Evolutionary conservation across 495 filamentous ascomycete species (phyloP).

Genomic region (Platismatia glauca): DNA sequence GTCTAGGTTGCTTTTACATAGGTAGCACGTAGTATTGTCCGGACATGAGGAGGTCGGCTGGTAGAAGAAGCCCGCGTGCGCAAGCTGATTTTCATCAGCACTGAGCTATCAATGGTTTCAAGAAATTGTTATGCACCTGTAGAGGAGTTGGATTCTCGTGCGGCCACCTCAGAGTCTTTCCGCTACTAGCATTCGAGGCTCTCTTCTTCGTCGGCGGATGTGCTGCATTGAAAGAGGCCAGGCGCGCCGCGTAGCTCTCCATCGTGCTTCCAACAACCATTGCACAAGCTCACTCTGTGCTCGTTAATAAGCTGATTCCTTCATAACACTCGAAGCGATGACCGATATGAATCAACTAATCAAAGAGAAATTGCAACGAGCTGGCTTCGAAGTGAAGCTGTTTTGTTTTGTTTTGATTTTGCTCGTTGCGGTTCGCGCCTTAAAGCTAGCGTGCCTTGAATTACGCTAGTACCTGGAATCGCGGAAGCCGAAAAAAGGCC

Average conservation of each 20-base stretch:
- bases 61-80: conserved; percentile 84
- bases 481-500: neutral
- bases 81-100: conserved; percentile 50
- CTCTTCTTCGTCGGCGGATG: conserved; percentile 55
- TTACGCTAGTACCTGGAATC: neutral
- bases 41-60: conserved; percentile 60
- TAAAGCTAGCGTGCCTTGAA: neutral
- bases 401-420: conserved; percentile 7
- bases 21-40: conserved; percentile 86
- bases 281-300: neutral
- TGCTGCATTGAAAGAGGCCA: conserved; percentile 61
- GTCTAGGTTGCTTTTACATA: conserved; percentile 68
- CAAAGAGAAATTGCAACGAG: neutral
- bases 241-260: conserved; percentile 60
- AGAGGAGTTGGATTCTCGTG: conserved; percentile 56
- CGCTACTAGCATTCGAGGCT: conserved; percentile 53
- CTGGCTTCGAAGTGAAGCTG: neutral
- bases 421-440: neutral
- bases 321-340: neutral
- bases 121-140: conserved; percentile 42
- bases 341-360: too few species aligned
- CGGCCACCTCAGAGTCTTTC: conserved; percentile 64
- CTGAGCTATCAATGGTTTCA: conserved; percentile 8
- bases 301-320: neutral
- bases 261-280: conserved; percentile 24